Evolutionary conservation across 768 basidiomycete species (phyloP).

Genomic region (Auricularia auricula-judae): DNA sequence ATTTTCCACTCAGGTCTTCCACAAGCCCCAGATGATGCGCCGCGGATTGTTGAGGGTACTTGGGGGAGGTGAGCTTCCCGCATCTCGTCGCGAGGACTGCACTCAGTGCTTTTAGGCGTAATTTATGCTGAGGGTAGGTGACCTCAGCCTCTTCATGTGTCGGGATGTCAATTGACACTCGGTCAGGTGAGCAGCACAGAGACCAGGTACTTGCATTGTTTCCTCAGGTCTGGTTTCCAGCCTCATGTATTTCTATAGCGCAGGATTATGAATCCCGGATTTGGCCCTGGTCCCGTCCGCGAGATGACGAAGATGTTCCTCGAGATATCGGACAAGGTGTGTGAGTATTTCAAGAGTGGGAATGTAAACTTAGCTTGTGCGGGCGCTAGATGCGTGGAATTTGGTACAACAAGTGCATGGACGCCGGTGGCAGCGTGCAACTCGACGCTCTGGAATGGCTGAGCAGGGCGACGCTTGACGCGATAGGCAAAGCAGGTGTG

Average conservation of each 20-base stretch:
- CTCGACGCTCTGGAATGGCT: background rate
- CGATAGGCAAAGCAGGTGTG: slow-evolving; percentile 31
- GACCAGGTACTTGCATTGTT: background rate
- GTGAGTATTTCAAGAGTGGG: background rate
- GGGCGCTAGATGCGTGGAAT: background rate
- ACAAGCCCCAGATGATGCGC: background rate
- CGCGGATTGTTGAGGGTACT: background rate
- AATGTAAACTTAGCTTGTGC: background rate
- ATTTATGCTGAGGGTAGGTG: background rate
- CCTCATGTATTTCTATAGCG: background rate
- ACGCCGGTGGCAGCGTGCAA: background rate
- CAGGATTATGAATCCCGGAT: background rate
- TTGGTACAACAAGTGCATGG: background rate
- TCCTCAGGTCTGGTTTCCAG: background rate
- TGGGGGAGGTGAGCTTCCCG: background rate
- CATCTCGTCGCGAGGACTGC: background rate
- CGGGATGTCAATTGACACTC: no score
- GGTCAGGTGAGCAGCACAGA: background rate
- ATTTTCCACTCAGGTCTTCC: background rate
- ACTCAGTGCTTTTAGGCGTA: background rate
- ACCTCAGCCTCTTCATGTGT: background rate
- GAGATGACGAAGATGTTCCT: background rate
- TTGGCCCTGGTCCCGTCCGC: background rate
- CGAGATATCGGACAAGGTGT: background rate
- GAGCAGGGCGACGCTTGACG: slow-evolving; percentile 24